phyloP scores from a whole-genome alignment of 768 basidiomycete species.

The Crepidotus variabilis region DNA sequence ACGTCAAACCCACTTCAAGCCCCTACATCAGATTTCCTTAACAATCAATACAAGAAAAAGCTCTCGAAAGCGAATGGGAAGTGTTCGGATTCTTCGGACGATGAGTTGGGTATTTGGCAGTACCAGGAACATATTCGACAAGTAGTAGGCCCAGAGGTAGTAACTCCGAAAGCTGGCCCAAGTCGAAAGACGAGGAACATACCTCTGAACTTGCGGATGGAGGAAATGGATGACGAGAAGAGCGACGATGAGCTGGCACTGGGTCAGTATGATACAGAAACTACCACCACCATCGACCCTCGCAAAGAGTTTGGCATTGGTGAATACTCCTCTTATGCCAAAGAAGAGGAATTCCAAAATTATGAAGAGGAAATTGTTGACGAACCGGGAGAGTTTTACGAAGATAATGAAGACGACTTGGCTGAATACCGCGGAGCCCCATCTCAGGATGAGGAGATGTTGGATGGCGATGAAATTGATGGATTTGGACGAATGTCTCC shows the following conservation, averaged over 20 bases:
- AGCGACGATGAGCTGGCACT: conserved; percentile 41
- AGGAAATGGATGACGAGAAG: conserved; percentile 50
- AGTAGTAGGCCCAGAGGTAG: conserved; percentile 1
- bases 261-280: conserved; percentile 5
- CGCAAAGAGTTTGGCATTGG: not conserved
- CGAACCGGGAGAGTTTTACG: not conserved
- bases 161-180: conserved; percentile 12
- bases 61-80: not conserved
- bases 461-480: conserved; percentile 9
- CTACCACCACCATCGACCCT: conserved; percentile 4
- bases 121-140: conserved; percentile 17
- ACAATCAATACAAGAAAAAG: conserved; percentile 14
- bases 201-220: conserved; percentile 13
- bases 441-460: not conserved
- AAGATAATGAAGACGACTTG: conserved; percentile 11
- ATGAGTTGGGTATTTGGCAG: conserved; percentile 13
- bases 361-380: conserved; percentile 9
- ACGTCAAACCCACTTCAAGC: conserved; percentile 29
- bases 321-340: not conserved
- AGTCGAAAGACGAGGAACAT: not conserved
- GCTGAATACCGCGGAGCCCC: conserved; percentile 17
- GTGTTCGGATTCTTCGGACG: conserved; percentile 13
- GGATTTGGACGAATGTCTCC: conserved; percentile 15
- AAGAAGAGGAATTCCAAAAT: conserved; percentile 7
- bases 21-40: conserved; percentile 17